A percentile compares a stretch with the other conserved stretches of the same genome.
phyloP scores from a whole-genome alignment of 495 filamentous ascomycete genomes.

The Podospora appendiculata region DNA sequence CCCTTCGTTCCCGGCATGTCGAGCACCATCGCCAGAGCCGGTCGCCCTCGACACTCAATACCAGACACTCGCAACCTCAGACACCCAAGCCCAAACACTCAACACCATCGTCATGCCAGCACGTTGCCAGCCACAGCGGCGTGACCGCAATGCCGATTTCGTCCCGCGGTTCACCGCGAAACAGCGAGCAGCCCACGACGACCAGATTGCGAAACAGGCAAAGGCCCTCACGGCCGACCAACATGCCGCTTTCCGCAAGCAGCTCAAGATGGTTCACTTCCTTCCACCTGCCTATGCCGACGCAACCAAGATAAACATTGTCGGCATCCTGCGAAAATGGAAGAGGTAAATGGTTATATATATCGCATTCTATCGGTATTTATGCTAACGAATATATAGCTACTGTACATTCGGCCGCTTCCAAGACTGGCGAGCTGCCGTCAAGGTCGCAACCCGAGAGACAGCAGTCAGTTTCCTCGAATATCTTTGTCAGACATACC shows the following conservation, averaged over 20 bases:
- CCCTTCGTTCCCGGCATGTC: too few species aligned
- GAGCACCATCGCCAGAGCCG: too few species aligned
- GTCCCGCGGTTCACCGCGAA: slow-evolving; percentile 7
- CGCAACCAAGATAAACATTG: slow-evolving; percentile 11
- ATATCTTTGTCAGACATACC: slow-evolving; percentile 15
- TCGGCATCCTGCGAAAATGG: slow-evolving; percentile 12
- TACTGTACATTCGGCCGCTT: background rate
- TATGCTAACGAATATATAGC: background rate
- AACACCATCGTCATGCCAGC: too few species aligned
- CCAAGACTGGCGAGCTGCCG: slow-evolving; percentile 14
- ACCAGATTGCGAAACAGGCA: slow-evolving; percentile 1
- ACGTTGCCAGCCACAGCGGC: too few species aligned
- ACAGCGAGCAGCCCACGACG: background rate
- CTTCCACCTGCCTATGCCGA: slow-evolving; percentile 9
- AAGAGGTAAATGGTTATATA: slow-evolving; percentile 11
- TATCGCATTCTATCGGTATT: background rate
- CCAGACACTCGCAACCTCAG: too few species aligned
- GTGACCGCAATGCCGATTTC: slow-evolving; percentile 9
- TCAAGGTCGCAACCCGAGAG: slow-evolving; percentile 9
- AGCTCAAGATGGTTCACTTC: slow-evolving; percentile 5
- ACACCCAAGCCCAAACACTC: too few species aligned
- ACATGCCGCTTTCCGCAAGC: slow-evolving; percentile 4
- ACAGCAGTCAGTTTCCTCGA: slow-evolving; percentile 20
- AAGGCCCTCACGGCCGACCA: slow-evolving; percentile 4
- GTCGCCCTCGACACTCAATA: too few species aligned